These are phyloP conservation scores for Tetraselmis chui DNA, from an alignment of 139 green algal genomes.

Conservation along the genomic window DNA sequence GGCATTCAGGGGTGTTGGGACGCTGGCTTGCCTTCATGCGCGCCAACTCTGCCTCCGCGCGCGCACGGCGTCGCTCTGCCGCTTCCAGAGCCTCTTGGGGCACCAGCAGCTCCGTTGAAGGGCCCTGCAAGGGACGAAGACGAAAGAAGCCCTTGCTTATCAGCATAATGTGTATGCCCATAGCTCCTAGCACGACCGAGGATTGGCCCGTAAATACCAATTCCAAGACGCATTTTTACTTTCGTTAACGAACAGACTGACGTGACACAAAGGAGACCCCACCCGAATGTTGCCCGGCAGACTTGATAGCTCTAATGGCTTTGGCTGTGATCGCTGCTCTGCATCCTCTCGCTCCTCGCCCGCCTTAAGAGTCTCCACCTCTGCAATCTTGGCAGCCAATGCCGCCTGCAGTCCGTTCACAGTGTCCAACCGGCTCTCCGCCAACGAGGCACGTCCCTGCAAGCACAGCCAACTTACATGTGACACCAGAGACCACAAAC, in stretches of 20 bases:
- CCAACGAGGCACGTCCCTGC: background rate
- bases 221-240: too few species aligned
- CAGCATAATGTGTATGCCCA: too few species aligned
- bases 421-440: background rate
- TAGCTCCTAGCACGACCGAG: too few species aligned
- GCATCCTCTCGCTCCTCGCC: background rate
- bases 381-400: background rate
- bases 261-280: too few species aligned
- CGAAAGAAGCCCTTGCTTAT: too few species aligned
- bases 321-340: too few species aligned
- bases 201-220: too few species aligned
- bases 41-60: background rate
- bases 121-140: background rate
- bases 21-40: background rate
- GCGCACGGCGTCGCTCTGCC: background rate
- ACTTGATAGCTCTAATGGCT: background rate
- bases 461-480: too few species aligned
- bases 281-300: background rate
- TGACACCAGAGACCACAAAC: too few species aligned
- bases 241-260: too few species aligned
- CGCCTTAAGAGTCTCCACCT: background rate
- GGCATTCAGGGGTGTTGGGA: too few species aligned
- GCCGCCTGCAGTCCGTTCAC: background rate
- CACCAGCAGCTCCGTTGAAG: background rate
- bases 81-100: background rate